These are phyloP conservation scores for Globisporangium cylindrosporum DNA, from an alignment of 352 stramenopile genomes.

Conservation along the genomic window DNA sequence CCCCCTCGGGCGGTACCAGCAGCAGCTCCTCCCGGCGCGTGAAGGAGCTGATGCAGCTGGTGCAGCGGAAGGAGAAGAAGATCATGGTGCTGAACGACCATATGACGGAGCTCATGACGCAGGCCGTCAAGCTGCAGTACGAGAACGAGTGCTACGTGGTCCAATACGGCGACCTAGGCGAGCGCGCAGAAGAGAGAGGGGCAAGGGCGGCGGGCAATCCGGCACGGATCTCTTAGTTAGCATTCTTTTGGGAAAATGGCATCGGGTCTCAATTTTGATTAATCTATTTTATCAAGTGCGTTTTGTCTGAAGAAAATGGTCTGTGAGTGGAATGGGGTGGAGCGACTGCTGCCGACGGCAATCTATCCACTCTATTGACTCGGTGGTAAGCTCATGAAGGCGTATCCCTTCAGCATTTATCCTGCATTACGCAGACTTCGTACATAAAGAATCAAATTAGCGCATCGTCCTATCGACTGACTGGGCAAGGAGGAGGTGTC, in stretches of 20 bases:
- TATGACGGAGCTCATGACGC: conserved; percentile 79
- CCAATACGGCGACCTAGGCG: conserved; percentile 31
- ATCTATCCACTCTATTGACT: neutral
- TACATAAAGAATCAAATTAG: conserved; percentile 6
- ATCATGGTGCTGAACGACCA: conserved; percentile 85
- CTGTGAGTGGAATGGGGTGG: neutral
- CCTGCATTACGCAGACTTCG: neutral
- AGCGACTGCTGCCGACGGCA: neutral
- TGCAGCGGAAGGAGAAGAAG: conserved; percentile 73
- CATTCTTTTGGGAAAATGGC: neutral
- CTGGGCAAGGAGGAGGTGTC: neutral
- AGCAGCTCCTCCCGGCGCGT: conserved; percentile 37
- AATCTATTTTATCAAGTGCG: conserved; percentile 11
- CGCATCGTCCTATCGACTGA: neutral
- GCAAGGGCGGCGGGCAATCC: conserved; percentile 8
- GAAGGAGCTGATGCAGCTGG: conserved; percentile 40
- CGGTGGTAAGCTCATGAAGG: neutral
- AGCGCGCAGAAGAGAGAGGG: conserved; percentile 1
- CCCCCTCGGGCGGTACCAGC: conserved; percentile 10
- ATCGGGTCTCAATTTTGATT: neutral
- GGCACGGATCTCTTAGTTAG: conserved; percentile 7
- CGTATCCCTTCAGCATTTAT: too few relatives aligned
- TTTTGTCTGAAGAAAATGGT: neutral
- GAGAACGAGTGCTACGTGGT: conserved; percentile 62
- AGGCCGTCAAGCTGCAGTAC: conserved; percentile 71